A percentile compares a stretch with the other conserved stretches of the same genome.
Conservation (phyloP, 179 eudicot genomes). For the Vitellaria paradoxa region DNA sequence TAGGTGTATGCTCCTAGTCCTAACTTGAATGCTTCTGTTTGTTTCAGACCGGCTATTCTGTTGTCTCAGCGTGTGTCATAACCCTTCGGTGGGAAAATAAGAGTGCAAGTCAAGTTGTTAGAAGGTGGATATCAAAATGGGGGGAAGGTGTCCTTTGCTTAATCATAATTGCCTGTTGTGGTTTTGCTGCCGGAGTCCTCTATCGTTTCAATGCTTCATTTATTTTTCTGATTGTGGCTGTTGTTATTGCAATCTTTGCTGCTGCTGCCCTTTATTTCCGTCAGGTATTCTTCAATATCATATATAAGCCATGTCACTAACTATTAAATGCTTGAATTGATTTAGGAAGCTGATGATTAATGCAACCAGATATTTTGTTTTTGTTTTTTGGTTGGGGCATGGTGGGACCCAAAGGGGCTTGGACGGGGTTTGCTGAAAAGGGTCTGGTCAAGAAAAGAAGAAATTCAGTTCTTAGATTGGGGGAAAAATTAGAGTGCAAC, state of each 20-base stretch:
- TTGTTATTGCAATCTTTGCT: constrained; percentile 53
- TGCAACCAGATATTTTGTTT: no score
- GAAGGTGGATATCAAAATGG: constrained; percentile 56
- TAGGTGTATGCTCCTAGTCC: constrained; percentile 1
- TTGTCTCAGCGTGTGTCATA: constrained; percentile 91
- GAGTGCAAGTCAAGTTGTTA: constrained; percentile 31
- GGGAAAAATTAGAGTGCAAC: no score
- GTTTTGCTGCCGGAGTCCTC: constrained; percentile 73
- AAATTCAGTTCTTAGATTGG: no score
- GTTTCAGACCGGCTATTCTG: constrained; percentile 93
- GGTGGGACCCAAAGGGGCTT: no score
- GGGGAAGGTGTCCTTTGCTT: constrained; percentile 73
- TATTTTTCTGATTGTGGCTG: constrained; percentile 47
- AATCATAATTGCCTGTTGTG: constrained; percentile 58
- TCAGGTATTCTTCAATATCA: constrained; percentile 43
- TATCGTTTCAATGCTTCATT: constrained; percentile 69
- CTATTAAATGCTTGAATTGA: background rate
- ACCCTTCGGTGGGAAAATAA: constrained; percentile 78
- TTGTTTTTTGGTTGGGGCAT: no score
- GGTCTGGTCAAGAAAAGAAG: no score
- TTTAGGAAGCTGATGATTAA: background rate
- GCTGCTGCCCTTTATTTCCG: constrained; percentile 59
- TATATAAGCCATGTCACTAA: background rate
- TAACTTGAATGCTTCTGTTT: constrained; percentile 17
- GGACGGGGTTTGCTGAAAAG: no score